phyloP scores from a whole-genome alignment of 176 grass and related monocot species.

The Bonia amplexicaulis region DNA sequence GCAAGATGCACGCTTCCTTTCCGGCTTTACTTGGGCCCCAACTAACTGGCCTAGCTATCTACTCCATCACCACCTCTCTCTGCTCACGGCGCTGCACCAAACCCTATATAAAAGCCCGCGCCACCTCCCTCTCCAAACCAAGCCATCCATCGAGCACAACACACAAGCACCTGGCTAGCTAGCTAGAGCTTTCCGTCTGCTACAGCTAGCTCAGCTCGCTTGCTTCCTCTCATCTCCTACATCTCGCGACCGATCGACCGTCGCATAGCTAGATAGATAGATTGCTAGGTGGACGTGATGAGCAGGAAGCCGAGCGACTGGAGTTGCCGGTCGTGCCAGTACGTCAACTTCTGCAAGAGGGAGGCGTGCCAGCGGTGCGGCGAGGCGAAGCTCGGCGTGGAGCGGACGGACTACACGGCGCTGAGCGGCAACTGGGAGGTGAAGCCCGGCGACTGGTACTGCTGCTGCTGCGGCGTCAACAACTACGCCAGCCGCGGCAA shows the following conservation, averaged over 20 bases:
- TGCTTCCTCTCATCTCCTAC: not conserved
- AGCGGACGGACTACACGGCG: slow-evolving; percentile 38
- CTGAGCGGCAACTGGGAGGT: slow-evolving; percentile 57
- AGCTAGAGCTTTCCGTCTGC: slow-evolving; percentile 6
- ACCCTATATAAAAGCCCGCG: slow-evolving; percentile 74
- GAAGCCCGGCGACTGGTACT: slow-evolving; percentile 93
- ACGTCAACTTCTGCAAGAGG: slow-evolving; percentile 83
- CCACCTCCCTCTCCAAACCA: slow-evolving; percentile 35
- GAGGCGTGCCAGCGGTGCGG: slow-evolving; percentile 83
- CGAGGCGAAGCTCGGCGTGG: slow-evolving; percentile 58
- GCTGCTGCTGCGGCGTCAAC: slow-evolving; percentile 60
- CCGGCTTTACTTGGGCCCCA: slow-evolving; percentile 19
- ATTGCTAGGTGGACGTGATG: slow-evolving; percentile 4
- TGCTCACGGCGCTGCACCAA: slow-evolving; percentile 34
- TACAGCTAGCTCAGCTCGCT: slow-evolving; percentile 3
- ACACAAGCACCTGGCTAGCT: not conserved
- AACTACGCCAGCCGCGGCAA: slow-evolving; percentile 71
- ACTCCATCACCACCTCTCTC: not conserved
- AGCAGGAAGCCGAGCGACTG: slow-evolving; percentile 88
- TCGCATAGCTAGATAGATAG: not conserved
- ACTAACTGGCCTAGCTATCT: slow-evolving; percentile 6
- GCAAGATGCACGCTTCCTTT: not conserved
- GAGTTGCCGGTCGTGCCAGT: slow-evolving; percentile 84
- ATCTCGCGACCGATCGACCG: not conserved
- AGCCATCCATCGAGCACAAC: slow-evolving; percentile 1